A percentile compares a stretch with the other conserved stretches of the same genome.
Evolutionary conservation across 1,284 basidiomycete species (phyloP).

Genomic region (Rhodotorula sp.): DNA sequence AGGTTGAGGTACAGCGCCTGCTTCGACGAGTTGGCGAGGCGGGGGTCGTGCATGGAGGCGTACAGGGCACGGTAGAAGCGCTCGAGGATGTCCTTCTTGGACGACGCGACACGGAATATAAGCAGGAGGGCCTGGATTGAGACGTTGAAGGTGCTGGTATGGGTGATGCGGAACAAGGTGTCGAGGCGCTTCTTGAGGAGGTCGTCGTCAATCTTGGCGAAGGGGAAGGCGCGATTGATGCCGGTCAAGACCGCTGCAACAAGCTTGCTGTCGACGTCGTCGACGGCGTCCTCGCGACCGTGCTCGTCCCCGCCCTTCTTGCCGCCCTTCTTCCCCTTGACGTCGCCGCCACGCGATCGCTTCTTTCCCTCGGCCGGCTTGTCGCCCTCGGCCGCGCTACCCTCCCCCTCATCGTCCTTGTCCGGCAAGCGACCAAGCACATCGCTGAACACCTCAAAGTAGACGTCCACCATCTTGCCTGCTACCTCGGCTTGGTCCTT

Average conservation of each 20-base stretch:
- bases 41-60: constrained; percentile 77
- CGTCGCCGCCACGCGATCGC: constrained; percentile 23
- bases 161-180: constrained; percentile 92
- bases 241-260: constrained; percentile 90
- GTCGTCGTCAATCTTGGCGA: constrained; percentile 68
- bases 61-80: constrained; percentile 92
- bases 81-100: constrained; percentile 61
- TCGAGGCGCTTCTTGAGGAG: constrained; percentile 83
- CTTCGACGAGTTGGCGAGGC: constrained; percentile 81
- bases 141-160: constrained; percentile 87
- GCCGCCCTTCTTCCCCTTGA: constrained; percentile 41
- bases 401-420: constrained; percentile 48
- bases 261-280: constrained; percentile 77
- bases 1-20: constrained; percentile 98
- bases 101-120: constrained; percentile 73
- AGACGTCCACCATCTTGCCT: constrained; percentile 79
- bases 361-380: constrained; percentile 48
- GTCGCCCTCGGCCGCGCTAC: constrained; percentile 49
- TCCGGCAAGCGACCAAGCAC: constrained; percentile 63
- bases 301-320: constrained; percentile 34
- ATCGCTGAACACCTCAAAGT: constrained; percentile 94
- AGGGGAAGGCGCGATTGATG: constrained; percentile 92
- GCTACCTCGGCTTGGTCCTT: constrained; percentile 70
- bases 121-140: constrained; percentile 89
- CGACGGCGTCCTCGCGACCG: constrained; percentile 56